Evolutionary conservation across 805 yeast genomes (phyloP), one percentile per base, ranked within the genome.

Genomic region (Kodamaea kaohsiungensis): DNA sequence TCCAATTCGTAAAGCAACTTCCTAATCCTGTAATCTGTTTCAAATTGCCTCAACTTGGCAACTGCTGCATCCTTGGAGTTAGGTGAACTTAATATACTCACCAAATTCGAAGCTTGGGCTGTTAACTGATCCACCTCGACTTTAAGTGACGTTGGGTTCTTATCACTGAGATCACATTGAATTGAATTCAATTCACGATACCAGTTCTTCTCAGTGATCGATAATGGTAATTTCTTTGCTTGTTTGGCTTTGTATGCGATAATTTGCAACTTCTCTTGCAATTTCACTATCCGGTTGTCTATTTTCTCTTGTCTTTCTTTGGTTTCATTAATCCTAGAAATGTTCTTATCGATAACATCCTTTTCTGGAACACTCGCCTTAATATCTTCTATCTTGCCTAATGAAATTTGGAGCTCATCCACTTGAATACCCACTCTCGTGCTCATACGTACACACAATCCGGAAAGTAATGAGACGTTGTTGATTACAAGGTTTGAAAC

Each of bases 141-240:
- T 2, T 38, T 46, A 15, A 69, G 52, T 38, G 63, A 56, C 2
- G 43, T 42, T 1, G 49, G 46, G 8, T 56, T 55, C 12, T 49
- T 53, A 25, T 52, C 47, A 39, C 54, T 56, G 25, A 56, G 46
- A 6, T 35, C 43, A 4, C 39, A 49, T 40, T 56, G 64, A 17
- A 72, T 59, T 1, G 61, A 15, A 52, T 75, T 73, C 38, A 76
- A 61, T 53, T 76, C 79, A 30, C 65, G 63, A 48, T 71, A 68
- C 79, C 79, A 76, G 3, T 49, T 52, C 48, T 60, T 65, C 53
- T 76, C 80, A 18, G 69, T 65, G 1, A 59, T 53, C 1, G 78
- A 71, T 25, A 76, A 59, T 6, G 78, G 77, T 12, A 72, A 59
- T 4, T 64, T 52, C 16, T 55, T 61, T 3, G 56, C 52, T 17